These are phyloP conservation scores for Wilcoxina mikolae DNA, from an alignment of 495 filamentous ascomycete genomes.

Conservation along the genomic window DNA sequence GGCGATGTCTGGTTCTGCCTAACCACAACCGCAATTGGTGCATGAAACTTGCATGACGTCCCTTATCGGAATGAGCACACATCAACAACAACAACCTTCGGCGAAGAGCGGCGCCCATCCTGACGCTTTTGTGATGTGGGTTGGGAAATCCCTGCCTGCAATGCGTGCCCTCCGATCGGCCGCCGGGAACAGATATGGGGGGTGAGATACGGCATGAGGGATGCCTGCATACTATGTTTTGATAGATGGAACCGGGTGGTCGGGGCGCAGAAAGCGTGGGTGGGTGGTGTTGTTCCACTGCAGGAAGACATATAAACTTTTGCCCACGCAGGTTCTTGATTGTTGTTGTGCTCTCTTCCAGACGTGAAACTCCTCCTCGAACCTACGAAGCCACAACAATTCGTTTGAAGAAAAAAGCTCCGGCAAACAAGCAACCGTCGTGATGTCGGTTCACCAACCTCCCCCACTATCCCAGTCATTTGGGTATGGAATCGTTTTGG, in stretches of 20 bases:
- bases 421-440: neutral
- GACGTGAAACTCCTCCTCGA: neutral
- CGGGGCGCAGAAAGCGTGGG: neutral
- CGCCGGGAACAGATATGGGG: neutral
- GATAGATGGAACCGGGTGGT: neutral
- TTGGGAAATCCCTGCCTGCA: neutral
- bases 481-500: constrained; percentile 74
- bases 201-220: neutral
- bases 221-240: neutral
- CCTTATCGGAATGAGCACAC: no score
- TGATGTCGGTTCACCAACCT: constrained; percentile 9
- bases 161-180: neutral
- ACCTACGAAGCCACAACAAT: neutral
- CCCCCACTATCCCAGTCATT: constrained; percentile 52
- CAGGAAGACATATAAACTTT: neutral
- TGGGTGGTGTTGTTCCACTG: neutral
- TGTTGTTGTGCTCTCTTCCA: neutral
- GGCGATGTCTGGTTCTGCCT: no score
- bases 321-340: neutral
- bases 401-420: neutral
- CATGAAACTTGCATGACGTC: no score
- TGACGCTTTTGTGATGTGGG: neutral
- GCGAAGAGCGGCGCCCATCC: neutral
- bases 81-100: no score
- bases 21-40: no score